Conservation (phyloP, 2,329 filamentous ascomycete species). For the Scytalidium lignicola region DNA sequence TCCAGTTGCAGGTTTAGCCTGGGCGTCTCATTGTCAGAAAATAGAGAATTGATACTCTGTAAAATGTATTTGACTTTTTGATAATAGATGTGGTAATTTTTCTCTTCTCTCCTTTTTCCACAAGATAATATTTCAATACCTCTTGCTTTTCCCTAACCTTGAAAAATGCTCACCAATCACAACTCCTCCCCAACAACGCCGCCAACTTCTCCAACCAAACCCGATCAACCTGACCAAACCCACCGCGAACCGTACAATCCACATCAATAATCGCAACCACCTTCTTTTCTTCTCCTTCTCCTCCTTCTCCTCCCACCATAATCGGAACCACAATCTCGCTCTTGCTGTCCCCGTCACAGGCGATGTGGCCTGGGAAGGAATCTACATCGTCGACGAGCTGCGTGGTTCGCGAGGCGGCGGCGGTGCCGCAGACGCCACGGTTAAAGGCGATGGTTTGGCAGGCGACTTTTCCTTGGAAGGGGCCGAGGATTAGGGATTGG, state of each 20-base stretch:
- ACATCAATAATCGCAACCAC: conserved; percentile 74
- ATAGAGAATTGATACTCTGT: background rate
- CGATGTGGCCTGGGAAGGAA: conserved; percentile 73
- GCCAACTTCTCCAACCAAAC: conserved; percentile 62
- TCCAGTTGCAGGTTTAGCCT: no score
- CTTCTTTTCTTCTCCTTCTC: no score
- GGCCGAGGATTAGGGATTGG: conserved; percentile 66
- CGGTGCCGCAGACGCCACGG: conserved; percentile 69
- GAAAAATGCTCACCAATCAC: conserved; percentile 56
- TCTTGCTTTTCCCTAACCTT: background rate
- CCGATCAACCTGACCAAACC: conserved; percentile 67
- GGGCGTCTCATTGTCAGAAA: no score
- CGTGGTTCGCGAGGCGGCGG: conserved; percentile 54
- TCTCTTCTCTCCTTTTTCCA: no score
- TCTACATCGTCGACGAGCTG: conserved; percentile 69
- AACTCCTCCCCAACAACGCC: conserved; percentile 50
- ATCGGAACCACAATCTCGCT: conserved; percentile 83
- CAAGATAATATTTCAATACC: no score
- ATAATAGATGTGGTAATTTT: no score
- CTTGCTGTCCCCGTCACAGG: conserved; percentile 69
- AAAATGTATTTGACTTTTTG: background rate
- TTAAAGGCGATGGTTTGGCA: conserved; percentile 74
- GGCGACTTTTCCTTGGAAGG: conserved; percentile 75
- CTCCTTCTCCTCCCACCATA: conserved; percentile 22
- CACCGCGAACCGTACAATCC: conserved; percentile 62